phyloP scores from a whole-genome alignment of 75 land plant species.

The Sequoiadendron giganteum region DNA sequence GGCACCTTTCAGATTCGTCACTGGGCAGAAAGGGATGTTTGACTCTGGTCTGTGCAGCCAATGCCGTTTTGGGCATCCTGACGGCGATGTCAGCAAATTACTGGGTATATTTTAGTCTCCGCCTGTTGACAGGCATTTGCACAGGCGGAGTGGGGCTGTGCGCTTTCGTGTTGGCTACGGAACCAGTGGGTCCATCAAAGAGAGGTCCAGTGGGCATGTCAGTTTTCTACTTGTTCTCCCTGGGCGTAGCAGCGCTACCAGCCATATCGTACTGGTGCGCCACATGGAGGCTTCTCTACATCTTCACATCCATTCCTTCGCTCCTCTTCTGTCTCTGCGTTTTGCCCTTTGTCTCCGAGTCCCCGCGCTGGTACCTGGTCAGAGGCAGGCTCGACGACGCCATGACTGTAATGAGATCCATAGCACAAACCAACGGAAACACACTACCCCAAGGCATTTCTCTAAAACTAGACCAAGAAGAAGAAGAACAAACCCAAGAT shows the following conservation, averaged over 20 bases:
- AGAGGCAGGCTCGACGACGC: slow-evolving; percentile 54
- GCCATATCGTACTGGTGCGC: slow-evolving; percentile 51
- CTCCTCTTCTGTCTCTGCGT: slow-evolving; percentile 51
- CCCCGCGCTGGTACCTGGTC: slow-evolving; percentile 88
- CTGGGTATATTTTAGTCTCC: slow-evolving; percentile 52
- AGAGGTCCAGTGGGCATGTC: slow-evolving; percentile 91
- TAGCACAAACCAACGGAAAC: slow-evolving; percentile 54
- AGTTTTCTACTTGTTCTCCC: slow-evolving; percentile 89
- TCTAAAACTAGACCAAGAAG: slow-evolving; percentile 37
- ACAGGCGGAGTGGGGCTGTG: slow-evolving; percentile 76
- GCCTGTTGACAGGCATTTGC: slow-evolving; percentile 71
- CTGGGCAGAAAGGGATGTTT: slow-evolving; percentile 78
- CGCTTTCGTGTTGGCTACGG: slow-evolving; percentile 85
- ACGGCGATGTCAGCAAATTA: slow-evolving; percentile 64
- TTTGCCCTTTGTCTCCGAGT: slow-evolving; percentile 75
- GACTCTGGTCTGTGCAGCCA: slow-evolving; percentile 45
- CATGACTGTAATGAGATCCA: slow-evolving; percentile 52
- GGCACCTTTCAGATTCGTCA: slow-evolving; percentile 75
- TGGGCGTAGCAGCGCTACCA: slow-evolving; percentile 58
- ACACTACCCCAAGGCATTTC: slow-evolving; percentile 38
- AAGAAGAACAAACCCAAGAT: slow-evolving; percentile 5
- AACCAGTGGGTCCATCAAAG: slow-evolving; percentile 75
- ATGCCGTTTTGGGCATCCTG: slow-evolving; percentile 48
- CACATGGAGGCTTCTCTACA: slow-evolving; percentile 75
- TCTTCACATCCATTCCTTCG: slow-evolving; percentile 68